These are phyloP conservation scores for Conticribra guillardii DNA, from an alignment of 108 stramenopile genomes.

Conservation along the genomic window DNA sequence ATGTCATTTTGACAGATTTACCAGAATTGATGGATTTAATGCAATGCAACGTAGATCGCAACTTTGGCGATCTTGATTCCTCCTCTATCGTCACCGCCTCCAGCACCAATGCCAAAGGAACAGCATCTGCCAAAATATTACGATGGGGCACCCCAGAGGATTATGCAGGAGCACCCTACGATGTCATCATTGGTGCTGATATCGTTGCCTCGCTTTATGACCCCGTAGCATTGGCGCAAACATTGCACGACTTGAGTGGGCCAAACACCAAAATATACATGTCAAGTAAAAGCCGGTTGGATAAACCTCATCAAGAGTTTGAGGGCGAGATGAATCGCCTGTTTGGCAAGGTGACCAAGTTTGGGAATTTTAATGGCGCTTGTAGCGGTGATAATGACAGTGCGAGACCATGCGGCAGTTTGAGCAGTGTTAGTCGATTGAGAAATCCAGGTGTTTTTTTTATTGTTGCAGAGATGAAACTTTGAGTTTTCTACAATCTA, in stretches of 20 bases:
- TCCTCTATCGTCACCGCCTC: no score
- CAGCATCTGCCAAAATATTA: slow-evolving; percentile 37
- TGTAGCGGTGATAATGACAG: slow-evolving; percentile 1
- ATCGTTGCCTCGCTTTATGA: slow-evolving; percentile 82
- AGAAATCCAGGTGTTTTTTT: slow-evolving; percentile 76
- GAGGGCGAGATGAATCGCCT: slow-evolving; percentile 55
- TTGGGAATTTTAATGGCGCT: not conserved
- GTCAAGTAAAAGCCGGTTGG: slow-evolving; percentile 62
- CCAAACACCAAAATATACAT: slow-evolving; percentile 64
- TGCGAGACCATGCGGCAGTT: no score
- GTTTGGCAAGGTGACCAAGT: slow-evolving; percentile 52
- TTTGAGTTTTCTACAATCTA: no score
- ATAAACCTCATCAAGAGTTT: slow-evolving; percentile 60
- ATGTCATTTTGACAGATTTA: slow-evolving; percentile 75
- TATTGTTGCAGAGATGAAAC: slow-evolving; percentile 49
- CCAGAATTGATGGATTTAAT: slow-evolving; percentile 66
- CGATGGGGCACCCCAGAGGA: slow-evolving; percentile 67
- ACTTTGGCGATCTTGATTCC: no score
- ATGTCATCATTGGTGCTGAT: slow-evolving; percentile 81
- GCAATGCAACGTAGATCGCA: slow-evolving; percentile 52
- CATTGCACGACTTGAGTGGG: slow-evolving; percentile 61
- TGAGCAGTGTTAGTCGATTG: slow-evolving; percentile 45
- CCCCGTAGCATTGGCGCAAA: slow-evolving; percentile 66
- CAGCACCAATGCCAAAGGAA: slow-evolving; percentile 22
- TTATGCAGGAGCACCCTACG: slow-evolving; percentile 48